phyloP scores from a whole-genome alignment of 768 basidiomycete species.

The Leccinum imitatum region DNA sequence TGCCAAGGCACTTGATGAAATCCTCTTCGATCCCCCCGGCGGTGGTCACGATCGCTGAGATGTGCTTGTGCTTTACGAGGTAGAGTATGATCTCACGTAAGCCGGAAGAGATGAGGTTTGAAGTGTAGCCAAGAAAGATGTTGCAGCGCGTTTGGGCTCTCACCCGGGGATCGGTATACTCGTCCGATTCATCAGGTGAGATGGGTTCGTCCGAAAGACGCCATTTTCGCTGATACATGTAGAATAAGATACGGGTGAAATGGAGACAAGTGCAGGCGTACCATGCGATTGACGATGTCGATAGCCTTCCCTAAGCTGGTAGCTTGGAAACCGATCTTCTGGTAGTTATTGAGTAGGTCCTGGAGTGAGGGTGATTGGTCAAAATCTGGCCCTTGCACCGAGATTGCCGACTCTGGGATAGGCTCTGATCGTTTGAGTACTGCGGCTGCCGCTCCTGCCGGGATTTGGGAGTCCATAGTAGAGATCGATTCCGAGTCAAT shows the following conservation, averaged over 20 bases:
- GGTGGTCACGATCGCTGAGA: constrained; percentile 90
- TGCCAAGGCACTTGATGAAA: constrained; percentile 98
- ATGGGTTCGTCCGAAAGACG: constrained; percentile 84
- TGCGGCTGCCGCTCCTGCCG: constrained; percentile 66
- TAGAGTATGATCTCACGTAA: constrained; percentile 89
- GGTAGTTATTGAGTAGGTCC: constrained; percentile 73
- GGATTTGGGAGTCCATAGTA: constrained; percentile 36
- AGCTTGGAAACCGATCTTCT: constrained; percentile 97
- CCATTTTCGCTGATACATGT: constrained; percentile 68
- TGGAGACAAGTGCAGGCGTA: constrained; percentile 29
- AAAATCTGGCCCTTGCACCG: constrained; percentile 88
- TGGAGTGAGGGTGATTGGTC: constrained; percentile 65
- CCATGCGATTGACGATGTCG: constrained; percentile 92
- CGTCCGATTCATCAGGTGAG: constrained; percentile 66
- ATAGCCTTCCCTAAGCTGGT: constrained; percentile 87
- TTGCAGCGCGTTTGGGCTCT: constrained; percentile 75
- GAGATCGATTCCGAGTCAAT: neutral
- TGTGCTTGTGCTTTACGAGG: constrained; percentile 90
- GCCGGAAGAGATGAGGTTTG: constrained; percentile 97
- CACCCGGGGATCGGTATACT: constrained; percentile 54
- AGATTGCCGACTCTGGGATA: constrained; percentile 58
- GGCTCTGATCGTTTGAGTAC: constrained; percentile 76
- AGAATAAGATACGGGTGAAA: neutral
- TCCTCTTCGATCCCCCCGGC: constrained; percentile 99
- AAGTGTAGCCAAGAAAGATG: constrained; percentile 97